Conservation (phyloP, 495 filamentous ascomycete species). For the Talaromyces liani region DNA sequence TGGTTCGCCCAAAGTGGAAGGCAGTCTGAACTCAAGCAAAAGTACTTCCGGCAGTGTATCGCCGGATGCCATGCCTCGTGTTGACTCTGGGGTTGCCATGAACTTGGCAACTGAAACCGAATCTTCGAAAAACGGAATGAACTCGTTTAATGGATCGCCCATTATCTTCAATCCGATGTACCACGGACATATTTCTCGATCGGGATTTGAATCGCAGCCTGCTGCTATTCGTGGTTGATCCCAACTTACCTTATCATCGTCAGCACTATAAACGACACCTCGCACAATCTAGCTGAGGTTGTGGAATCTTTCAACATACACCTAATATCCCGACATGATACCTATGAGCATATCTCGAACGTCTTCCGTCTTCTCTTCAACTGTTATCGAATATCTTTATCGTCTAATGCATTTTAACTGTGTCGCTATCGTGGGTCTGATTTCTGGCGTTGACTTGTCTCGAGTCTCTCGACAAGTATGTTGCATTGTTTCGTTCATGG, state of each 20-base stretch:
- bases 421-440: background rate
- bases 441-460: background rate
- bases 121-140: background rate
- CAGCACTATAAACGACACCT: background rate
- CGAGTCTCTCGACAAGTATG: constrained; percentile 2
- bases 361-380: background rate
- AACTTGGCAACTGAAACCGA: background rate
- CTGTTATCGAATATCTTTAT: constrained; percentile 3
- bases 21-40: background rate
- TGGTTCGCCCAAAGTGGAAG: constrained; percentile 35
- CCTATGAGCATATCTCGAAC: background rate
- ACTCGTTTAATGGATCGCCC: constrained; percentile 2
- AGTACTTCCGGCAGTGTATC: background rate
- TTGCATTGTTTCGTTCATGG: constrained; percentile 1
- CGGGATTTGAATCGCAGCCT: constrained; percentile 5
- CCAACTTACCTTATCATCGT: no score
- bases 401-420: constrained; percentile 8
- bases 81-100: constrained; percentile 8
- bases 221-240: constrained; percentile 3
- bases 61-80: background rate
- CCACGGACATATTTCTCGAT: background rate
- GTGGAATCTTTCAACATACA: background rate
- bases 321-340: background rate
- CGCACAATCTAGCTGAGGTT: background rate
- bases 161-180: constrained; percentile 5